Evolutionary conservation across 2,329 filamentous ascomycete genomes (phyloP).

Genomic region (Ceratocystis alfenasii): DNA sequence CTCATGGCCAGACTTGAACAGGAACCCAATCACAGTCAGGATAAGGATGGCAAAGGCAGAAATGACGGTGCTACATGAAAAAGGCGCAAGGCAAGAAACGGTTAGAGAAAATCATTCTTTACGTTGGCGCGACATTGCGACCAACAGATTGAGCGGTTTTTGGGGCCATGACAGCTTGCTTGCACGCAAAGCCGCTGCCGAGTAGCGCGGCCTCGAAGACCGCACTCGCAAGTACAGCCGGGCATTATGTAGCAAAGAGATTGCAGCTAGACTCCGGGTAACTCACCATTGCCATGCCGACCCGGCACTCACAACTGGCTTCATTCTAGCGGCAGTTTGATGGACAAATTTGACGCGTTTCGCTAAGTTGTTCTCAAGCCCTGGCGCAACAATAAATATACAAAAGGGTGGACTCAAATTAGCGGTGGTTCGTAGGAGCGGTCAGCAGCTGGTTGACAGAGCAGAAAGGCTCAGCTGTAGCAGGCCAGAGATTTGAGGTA

Average conservation of each 20-base stretch:
- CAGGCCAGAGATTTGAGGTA: background rate
- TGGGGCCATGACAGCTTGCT: background rate
- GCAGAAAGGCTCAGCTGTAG: constrained; percentile 21
- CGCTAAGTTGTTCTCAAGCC: background rate
- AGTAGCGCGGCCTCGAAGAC: background rate
- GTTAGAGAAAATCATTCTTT: background rate
- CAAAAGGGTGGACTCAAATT: background rate
- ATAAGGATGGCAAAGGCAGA: constrained; percentile 54
- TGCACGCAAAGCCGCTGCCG: background rate
- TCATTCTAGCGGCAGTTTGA: constrained; percentile 51
- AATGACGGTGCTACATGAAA: constrained; percentile 54
- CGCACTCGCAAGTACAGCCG: background rate
- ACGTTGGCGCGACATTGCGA: background rate
- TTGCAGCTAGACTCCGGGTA: constrained; percentile 5
- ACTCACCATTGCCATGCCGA: constrained; percentile 91
- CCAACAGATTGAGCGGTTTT: background rate
- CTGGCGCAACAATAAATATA: background rate
- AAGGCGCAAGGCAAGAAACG: background rate
- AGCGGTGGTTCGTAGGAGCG: background rate
- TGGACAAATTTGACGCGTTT: background rate
- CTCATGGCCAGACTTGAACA: constrained; percentile 73
- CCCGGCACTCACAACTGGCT: constrained; percentile 81
- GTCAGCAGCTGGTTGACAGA: constrained; percentile 24
- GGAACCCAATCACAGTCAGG: constrained; percentile 50
- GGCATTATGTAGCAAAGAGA: background rate